Percentiles rank a stretch among this genome's conserved stretches.
Evolutionary conservation across 345 rosid species (phyloP).

Genomic region (Jatropha curcas): DNA sequence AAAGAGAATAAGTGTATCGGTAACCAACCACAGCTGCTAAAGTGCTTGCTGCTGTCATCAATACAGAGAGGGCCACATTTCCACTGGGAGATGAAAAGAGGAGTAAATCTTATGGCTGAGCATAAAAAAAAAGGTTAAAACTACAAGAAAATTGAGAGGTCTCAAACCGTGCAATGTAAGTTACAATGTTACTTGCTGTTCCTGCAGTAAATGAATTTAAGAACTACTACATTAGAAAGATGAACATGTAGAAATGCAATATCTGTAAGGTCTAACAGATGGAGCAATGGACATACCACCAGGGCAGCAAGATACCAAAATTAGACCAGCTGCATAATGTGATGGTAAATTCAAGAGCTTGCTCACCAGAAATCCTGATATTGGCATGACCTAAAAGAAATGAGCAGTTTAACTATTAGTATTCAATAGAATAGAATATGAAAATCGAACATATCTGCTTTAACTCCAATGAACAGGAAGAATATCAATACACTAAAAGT

Average conservation of each 20-base stretch:
- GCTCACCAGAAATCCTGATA: conserved; percentile 77
- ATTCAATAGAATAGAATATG: background rate
- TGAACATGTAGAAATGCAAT: background rate
- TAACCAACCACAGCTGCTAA: conserved; percentile 79
- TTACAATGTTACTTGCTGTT: conserved; percentile 91
- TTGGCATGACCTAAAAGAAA: conserved; percentile 76
- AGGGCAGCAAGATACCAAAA: conserved; percentile 91
- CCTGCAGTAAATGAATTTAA: conserved; percentile 49
- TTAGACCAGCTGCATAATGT: conserved; percentile 89
- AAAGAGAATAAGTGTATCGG: conserved; percentile 6
- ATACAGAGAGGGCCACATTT: conserved; percentile 84
- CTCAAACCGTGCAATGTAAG: conserved; percentile 73
- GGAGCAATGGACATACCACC: conserved; percentile 56
- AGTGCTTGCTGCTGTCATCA: conserved; percentile 95
- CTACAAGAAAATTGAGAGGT: background rate
- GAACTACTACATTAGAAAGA: conserved; percentile 14
- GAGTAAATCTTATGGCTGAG: conserved; percentile 25
- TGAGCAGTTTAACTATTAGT: background rate
- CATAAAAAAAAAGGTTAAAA: background rate
- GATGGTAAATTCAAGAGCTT: conserved; percentile 80
- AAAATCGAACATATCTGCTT: too few species aligned
- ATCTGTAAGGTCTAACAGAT: background rate
- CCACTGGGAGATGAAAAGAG: conserved; percentile 51
- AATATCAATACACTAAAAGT: background rate
- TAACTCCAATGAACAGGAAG: background rate